Evolutionary conservation across 148 eudicot species (phyloP).

Genomic region (Silene conica): DNA sequence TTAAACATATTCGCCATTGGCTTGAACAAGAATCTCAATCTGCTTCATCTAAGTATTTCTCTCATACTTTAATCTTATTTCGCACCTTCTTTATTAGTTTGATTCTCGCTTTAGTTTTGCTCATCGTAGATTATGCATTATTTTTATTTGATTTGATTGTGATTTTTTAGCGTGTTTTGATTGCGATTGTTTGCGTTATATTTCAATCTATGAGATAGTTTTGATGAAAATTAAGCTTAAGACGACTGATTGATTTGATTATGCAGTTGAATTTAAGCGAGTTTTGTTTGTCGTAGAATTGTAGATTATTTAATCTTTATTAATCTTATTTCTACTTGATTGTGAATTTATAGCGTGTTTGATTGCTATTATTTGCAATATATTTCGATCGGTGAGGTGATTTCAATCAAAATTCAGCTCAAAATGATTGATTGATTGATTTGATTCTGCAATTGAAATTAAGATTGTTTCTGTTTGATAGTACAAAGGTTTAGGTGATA

Average conservation of each 20-base stretch:
- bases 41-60: slow-evolving; percentile 57
- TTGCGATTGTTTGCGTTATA: background rate
- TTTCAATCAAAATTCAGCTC: background rate
- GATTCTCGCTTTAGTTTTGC: background rate
- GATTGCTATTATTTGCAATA: background rate
- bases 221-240: background rate
- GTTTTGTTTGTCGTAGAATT: background rate
- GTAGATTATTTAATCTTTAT: background rate
- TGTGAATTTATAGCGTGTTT: background rate
- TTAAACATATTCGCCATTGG: slow-evolving; percentile 79
- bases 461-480: background rate
- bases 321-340: background rate
- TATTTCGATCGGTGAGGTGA: background rate
- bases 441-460: background rate
- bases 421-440: background rate
- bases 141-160: background rate
- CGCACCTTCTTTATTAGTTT: background rate
- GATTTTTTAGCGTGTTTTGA: background rate
- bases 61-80: background rate
- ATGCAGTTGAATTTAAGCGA: background rate
- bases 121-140: background rate
- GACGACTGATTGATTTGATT: background rate
- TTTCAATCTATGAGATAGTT: background rate
- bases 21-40: slow-evolving; percentile 71
- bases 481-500: background rate